Evolutionary conservation across 148 eudicot genomes (phyloP), one percentile per base, ranked within the genome.

Genomic region (Arctostaphylos glauca): DNA sequence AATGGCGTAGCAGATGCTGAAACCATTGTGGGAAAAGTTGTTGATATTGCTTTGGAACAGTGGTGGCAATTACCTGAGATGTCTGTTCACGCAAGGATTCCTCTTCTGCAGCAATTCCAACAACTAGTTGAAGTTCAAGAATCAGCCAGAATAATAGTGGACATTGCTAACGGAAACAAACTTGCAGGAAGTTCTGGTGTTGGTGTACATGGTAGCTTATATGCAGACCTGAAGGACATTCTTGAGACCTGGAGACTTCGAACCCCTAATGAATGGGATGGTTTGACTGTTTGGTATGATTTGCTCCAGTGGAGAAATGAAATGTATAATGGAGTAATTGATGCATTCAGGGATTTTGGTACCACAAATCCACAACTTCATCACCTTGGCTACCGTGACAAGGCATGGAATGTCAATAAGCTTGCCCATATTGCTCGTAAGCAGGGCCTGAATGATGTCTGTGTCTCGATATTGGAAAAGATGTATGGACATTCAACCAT

Each of bases 21-120:
- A 90, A 97, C 85, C 83, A 85, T 93, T 77, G 98, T 94, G 64
- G 95, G 91, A 21, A 94, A 97, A 87, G 98, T 97, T 80, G 98
- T 94, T 82, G 96, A 93, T 82, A 94, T 91, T 81, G 99, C 97
- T 85, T 86, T 97, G 83, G 99, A 97, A 84, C 97, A 94, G 82
- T 97, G 99, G 99, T 97, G 99, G 99, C 99, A 97, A 78, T 86
- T 97, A 86, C 99, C 99, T 84, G 99, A 97, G 85, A 94, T 97
- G 97, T 97, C 99, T 67, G 90, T 93, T 82, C 97, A 94, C 88
- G 91, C 97, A 68, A 93, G 98, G 83, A 89, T 97, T 81, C 96
- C 98, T 72, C 95, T 94, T 59, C 77, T 94, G 76, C 98, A 97
- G 88, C 98, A 97, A 86, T 97, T 94, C 82, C 98, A 97, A 85